Base-by-base conservation (phyloP, 73 alveolate species). In the Tetrahymena thermophila region DNA sequence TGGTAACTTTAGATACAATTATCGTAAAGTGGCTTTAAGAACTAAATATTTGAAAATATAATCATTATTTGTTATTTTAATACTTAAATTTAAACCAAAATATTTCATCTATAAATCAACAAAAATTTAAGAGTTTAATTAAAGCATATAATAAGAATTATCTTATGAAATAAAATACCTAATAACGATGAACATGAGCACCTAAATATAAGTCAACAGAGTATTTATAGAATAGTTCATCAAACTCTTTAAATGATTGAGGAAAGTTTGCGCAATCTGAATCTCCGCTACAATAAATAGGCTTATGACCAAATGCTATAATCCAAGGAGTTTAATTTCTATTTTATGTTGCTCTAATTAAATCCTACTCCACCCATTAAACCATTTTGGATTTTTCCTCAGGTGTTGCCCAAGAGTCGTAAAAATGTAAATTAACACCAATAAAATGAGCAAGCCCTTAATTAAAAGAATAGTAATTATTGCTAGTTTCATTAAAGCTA, bases 141-240 rank as follows among this genome's bases (percentile, higher is more conserved):
- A 40, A 40, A 4, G 15, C 44, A 40, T 40, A 40, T 11, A 8
- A 40, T 40, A 71, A 71, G 89, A 71, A 57, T 15, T 13, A 57
- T 1, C 1, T 19, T 28, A 71, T 28, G 7, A 71, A 71, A 71
- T 56, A 71, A 15, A 11, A 50, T 71, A 71, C 89, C 71, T 95
- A 43, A 50, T 95, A 95, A 89, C 94, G 93, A 34, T 95, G 97
- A 23, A 85, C 43, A 95, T 95, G 97, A 44, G 95, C 97, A 44
- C 95, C 71, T 15, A 95, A n/a, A 21, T 35, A 95, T 44, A 95
- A 55, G 89, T 95, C 97, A 14, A 95, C 97, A 11, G 93, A 56
- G 55, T 38, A 95, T 34, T 95, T 43, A 85, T 95, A 35, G 55
- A 95, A 95, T 40, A 95, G 55, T 19, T 85, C 84, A 85, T 95